These are phyloP conservation scores for Neofusicoccum umdonicola DNA, from an alignment of 2,329 filamentous ascomycete genomes.

Conservation along the genomic window DNA sequence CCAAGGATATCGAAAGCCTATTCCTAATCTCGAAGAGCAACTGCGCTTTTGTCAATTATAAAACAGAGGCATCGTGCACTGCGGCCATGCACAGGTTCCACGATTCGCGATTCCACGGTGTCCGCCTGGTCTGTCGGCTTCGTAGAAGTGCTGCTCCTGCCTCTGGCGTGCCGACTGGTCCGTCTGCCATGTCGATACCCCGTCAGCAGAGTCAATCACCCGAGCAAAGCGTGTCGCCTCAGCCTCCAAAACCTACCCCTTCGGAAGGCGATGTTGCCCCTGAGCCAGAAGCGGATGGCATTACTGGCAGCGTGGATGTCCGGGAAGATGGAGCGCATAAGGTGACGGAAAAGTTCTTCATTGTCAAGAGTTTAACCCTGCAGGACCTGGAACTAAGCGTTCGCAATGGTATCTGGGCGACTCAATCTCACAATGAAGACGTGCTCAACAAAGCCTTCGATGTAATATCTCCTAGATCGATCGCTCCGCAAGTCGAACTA, in stretches of 20 bases:
- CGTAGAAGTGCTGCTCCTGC: constrained; percentile 55
- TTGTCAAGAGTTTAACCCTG: constrained; percentile 87
- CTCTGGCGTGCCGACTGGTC: constrained; percentile 54
- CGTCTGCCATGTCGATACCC: constrained; percentile 45
- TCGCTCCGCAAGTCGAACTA: not conserved
- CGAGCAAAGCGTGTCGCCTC: constrained; percentile 22
- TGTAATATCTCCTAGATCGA: constrained; percentile 47
- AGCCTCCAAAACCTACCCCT: constrained; percentile 15
- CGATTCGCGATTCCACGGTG: constrained; percentile 83
- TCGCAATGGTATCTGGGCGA: constrained; percentile 87
- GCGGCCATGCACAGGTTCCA: constrained; percentile 81
- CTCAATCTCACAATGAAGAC: constrained; percentile 90
- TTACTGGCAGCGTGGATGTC: constrained; percentile 13
- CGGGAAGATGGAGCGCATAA: constrained; percentile 28
- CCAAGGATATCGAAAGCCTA: constrained; percentile 75
- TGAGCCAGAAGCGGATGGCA: not conserved
- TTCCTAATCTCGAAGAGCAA: constrained; percentile 97
- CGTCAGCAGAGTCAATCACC: constrained; percentile 27
- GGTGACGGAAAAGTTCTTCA: constrained; percentile 76
- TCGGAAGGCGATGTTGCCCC: not conserved
- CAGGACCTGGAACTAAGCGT: constrained; percentile 89
- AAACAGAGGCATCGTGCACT: constrained; percentile 71
- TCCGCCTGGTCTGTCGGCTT: constrained; percentile 80
- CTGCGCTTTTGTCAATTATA: constrained; percentile 95
- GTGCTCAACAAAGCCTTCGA: constrained; percentile 77